These are phyloP conservation scores for Suhomyces kilbournensis DNA, from an alignment of 805 yeast genomes.

Conservation along the genomic window DNA sequence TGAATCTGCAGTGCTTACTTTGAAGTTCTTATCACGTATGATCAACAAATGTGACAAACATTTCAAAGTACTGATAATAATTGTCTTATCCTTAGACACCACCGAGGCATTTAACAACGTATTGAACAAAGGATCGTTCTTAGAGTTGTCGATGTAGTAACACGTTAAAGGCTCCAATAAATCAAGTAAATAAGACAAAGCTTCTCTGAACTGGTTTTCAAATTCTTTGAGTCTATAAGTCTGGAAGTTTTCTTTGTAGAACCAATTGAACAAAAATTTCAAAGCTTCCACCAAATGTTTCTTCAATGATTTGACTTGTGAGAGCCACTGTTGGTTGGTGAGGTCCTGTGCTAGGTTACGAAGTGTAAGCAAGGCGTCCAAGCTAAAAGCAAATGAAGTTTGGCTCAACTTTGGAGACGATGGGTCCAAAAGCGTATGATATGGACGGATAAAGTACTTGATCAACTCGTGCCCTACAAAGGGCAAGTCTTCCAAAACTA, in stretches of 20 bases:
- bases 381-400: slow-evolving; percentile 24
- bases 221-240: slow-evolving; percentile 17
- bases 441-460: slow-evolving; percentile 35
- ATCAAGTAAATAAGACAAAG: slow-evolving; percentile 67
- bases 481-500: slow-evolving; percentile 38
- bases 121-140: slow-evolving; percentile 65
- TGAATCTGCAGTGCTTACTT: slow-evolving; percentile 7
- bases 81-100: slow-evolving; percentile 61
- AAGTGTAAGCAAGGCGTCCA: slow-evolving; percentile 59
- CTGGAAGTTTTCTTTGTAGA: slow-evolving; percentile 18
- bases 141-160: slow-evolving; percentile 70
- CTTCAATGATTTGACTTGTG: slow-evolving; percentile 50
- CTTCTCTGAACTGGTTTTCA: slow-evolving; percentile 48
- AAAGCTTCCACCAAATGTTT: slow-evolving; percentile 46
- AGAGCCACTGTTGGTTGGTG: slow-evolving; percentile 74
- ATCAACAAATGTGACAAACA: slow-evolving; percentile 75
- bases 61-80: slow-evolving; percentile 67
- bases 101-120: slow-evolving; percentile 51
- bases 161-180: slow-evolving; percentile 82
- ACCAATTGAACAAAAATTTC: slow-evolving; percentile 34
- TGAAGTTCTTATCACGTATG: slow-evolving; percentile 15
- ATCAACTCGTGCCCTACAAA: slow-evolving; percentile 42
- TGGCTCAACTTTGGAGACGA: slow-evolving; percentile 15
- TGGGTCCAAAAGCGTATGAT: slow-evolving; percentile 19
- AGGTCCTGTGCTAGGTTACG: slow-evolving; percentile 84